phyloP scores from a whole-genome alignment of 495 filamentous ascomycete species.

The Penicillium roqueforti region DNA sequence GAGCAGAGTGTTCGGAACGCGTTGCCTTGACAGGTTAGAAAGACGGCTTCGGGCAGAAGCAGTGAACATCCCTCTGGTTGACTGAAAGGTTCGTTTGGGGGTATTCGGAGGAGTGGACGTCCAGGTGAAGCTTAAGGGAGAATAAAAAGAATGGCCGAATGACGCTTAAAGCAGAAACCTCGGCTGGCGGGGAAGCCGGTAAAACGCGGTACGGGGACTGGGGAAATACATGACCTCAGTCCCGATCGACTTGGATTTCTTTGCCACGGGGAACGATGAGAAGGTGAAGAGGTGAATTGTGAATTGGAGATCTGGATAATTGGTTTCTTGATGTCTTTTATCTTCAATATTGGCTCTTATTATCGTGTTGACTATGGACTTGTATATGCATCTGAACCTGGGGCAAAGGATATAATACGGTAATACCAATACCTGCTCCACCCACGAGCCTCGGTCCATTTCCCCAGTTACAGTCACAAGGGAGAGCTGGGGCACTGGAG shows the following conservation, averaged over 20 bases:
- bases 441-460: constrained; percentile 22
- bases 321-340: neutral
- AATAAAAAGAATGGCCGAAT: neutral
- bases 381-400: neutral
- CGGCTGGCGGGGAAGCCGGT: constrained; percentile 10
- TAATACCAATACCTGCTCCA: constrained; percentile 14
- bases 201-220: constrained; percentile 8
- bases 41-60: constrained; percentile 47
- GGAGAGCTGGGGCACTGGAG: neutral
- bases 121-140: constrained; percentile 1
- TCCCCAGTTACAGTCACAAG: neutral
- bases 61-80: constrained; percentile 43
- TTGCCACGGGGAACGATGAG: constrained; percentile 10
- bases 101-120: constrained; percentile 4
- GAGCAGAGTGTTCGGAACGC: constrained; percentile 39
- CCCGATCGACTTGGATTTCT: neutral
- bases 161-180: constrained; percentile 1
- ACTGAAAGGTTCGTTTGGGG: constrained; percentile 10
- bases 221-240: too few relatives aligned
- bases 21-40: constrained; percentile 39
- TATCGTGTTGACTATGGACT: neutral
- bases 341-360: neutral
- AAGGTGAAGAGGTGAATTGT: neutral
- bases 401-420: neutral
- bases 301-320: neutral